Conservation (phyloP, 345 rosid genomes). For the Pistacia vera region DNA sequence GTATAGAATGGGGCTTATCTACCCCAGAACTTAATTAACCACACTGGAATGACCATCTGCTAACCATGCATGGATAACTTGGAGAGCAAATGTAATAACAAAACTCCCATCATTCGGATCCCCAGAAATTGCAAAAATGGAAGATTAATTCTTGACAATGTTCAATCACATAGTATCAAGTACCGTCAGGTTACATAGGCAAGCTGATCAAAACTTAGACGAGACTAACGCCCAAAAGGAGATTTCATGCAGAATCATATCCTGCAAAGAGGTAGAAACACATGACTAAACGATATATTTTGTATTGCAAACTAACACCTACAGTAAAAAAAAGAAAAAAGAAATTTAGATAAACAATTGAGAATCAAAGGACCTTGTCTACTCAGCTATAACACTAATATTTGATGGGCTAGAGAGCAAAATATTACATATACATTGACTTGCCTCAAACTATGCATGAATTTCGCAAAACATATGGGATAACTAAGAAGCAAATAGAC, state of each 20-base stretch:
- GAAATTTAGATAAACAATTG: not conserved
- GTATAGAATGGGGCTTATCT: not conserved
- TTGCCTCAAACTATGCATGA: not conserved
- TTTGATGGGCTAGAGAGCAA: not conserved
- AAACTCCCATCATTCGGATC: not conserved
- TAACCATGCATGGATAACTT: constrained; percentile 6
- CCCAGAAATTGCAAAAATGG: not conserved
- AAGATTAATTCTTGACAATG: not conserved
- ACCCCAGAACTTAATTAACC: constrained; percentile 1
- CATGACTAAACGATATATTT: not conserved
- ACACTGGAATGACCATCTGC: not conserved
- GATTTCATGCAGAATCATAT: not conserved
- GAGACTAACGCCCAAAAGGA: not conserved
- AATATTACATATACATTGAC: not conserved
- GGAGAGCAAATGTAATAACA: constrained; percentile 4
- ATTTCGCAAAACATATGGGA: not conserved
- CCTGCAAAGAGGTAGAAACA: constrained; percentile 10
- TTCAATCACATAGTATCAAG: not conserved
- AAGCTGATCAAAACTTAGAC: constrained; percentile 7
- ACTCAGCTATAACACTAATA: not conserved
- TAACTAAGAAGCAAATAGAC: not conserved
- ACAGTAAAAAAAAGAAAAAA: not conserved
- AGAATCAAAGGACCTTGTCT: not conserved
- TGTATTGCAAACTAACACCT: not conserved
- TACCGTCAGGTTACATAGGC: constrained; percentile 14